Evolutionary conservation across 1,284 basidiomycete genomes (phyloP).

Genomic region (Marasmius tenuissimus): DNA sequence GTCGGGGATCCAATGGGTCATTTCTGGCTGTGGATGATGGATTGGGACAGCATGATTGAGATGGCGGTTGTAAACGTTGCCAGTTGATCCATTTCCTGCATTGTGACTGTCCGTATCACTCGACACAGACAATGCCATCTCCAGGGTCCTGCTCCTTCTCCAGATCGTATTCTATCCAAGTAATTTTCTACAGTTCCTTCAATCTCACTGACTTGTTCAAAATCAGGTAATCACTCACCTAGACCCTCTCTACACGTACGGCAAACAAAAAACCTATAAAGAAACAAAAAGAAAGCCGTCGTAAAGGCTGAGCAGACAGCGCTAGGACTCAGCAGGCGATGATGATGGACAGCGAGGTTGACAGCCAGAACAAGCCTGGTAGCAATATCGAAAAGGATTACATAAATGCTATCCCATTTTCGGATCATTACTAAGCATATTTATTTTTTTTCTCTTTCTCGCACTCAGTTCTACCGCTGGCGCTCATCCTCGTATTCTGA

Average conservation of each 20-base stretch:
- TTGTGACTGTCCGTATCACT: not conserved
- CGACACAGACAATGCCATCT: not conserved
- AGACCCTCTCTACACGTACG: not conserved
- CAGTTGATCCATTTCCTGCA: not conserved
- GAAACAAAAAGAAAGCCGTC: not conserved
- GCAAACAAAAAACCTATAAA: not conserved
- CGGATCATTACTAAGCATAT: not conserved
- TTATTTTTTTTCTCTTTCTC: too few relatives aligned
- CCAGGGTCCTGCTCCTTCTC: not conserved
- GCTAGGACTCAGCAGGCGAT: not conserved
- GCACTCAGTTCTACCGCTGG: too few relatives aligned
- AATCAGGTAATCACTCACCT: not conserved
- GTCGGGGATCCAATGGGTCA: not conserved
- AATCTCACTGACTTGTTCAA: not conserved
- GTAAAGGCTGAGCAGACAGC: not conserved
- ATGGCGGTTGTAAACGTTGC: not conserved
- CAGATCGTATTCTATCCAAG: not conserved
- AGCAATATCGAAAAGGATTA: not conserved
- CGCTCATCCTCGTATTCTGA: too few relatives aligned
- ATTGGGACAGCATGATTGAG: not conserved
- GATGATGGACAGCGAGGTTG: not conserved
- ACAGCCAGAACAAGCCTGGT: not conserved
- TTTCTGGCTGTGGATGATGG: not conserved
- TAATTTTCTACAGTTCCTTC: not conserved
- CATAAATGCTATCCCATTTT: not conserved